These are phyloP conservation scores for Heliamphora exappendiculata DNA, from an alignment of 148 eudicot genomes.

Conservation along the genomic window DNA sequence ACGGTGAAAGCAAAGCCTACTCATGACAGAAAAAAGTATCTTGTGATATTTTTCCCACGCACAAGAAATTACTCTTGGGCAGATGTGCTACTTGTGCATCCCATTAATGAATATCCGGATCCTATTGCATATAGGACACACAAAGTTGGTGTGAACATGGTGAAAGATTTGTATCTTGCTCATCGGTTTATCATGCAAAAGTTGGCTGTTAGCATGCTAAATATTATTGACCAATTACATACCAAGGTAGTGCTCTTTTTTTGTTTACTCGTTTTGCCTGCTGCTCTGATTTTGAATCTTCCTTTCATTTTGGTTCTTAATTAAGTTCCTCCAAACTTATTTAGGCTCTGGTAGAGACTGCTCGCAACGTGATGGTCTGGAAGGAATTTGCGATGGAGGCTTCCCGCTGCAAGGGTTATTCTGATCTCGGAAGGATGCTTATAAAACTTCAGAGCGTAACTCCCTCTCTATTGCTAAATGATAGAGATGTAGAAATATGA, in stretches of 20 bases:
- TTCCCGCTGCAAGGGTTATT: slow-evolving; percentile 70
- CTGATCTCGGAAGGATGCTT: slow-evolving; percentile 88
- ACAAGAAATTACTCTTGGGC: slow-evolving; percentile 87
- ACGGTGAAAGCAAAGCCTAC: slow-evolving; percentile 87
- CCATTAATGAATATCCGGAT: slow-evolving; percentile 70
- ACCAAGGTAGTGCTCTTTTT: slow-evolving; percentile 44
- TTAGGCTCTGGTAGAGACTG: slow-evolving; percentile 76
- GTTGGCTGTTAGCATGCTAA: slow-evolving; percentile 68
- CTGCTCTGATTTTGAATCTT: background rate
- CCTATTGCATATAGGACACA: slow-evolving; percentile 81
- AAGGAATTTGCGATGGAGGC: slow-evolving; percentile 84
- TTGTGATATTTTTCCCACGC: slow-evolving; percentile 83
- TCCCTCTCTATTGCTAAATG: slow-evolving; percentile 20
- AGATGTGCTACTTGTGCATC: slow-evolving; percentile 73
- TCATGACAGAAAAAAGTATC: slow-evolving; percentile 76
- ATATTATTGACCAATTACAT: slow-evolving; percentile 70
- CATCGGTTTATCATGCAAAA: slow-evolving; percentile 77
- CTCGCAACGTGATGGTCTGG: slow-evolving; percentile 60
- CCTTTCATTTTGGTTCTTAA: background rate
- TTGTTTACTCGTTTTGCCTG: background rate
- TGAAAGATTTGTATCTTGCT: slow-evolving; percentile 88
- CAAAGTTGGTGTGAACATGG: slow-evolving; percentile 65
- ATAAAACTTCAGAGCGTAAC: slow-evolving; percentile 72
- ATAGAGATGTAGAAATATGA: slow-evolving; percentile 2
- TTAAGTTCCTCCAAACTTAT: slow-evolving; percentile 14